phyloP scores from a whole-genome alignment of 306 rosid species.

The Prunus campanulata region DNA sequence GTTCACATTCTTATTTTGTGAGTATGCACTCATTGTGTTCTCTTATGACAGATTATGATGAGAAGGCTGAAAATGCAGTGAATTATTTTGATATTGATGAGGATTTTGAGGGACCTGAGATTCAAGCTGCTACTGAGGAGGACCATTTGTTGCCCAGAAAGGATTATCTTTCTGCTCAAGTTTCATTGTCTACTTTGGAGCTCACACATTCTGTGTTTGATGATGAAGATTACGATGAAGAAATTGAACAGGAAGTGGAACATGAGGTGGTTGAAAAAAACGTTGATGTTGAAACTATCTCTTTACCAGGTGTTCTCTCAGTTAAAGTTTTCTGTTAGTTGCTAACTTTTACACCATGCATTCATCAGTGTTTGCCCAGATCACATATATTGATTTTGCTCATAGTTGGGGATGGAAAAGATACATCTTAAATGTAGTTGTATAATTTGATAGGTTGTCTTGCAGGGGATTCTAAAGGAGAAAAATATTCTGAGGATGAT shows the following conservation, averaged over 20 bases:
- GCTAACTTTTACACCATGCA: not conserved
- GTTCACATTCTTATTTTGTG: conserved; percentile 6
- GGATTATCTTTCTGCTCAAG: conserved; percentile 60
- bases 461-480: conserved; percentile 46
- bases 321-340: not conserved
- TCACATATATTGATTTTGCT: not conserved
- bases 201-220: conserved; percentile 63
- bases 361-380: not conserved
- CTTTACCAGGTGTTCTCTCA: conserved; percentile 47
- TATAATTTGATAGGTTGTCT: conserved; percentile 5
- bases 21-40: conserved; percentile 26
- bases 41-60: conserved; percentile 63
- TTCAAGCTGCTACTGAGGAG: conserved; percentile 81
- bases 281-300: conserved; percentile 39
- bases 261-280: conserved; percentile 39
- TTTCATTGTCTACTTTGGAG: conserved; percentile 54
- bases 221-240: conserved; percentile 94
- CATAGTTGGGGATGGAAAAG: not conserved
- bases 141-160: conserved; percentile 78
- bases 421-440: not conserved
- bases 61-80: conserved; percentile 90
- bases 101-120: conserved; percentile 92
- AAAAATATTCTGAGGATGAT: conserved; percentile 45
- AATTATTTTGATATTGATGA: conserved; percentile 97
- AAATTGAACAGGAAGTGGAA: conserved; percentile 57